A percentile compares a stretch with the other conserved stretches of the same genome.
Evolutionary conservation across 2,329 filamentous ascomycete genomes (phyloP).

Genomic region (Pleomassaria siparia): DNA sequence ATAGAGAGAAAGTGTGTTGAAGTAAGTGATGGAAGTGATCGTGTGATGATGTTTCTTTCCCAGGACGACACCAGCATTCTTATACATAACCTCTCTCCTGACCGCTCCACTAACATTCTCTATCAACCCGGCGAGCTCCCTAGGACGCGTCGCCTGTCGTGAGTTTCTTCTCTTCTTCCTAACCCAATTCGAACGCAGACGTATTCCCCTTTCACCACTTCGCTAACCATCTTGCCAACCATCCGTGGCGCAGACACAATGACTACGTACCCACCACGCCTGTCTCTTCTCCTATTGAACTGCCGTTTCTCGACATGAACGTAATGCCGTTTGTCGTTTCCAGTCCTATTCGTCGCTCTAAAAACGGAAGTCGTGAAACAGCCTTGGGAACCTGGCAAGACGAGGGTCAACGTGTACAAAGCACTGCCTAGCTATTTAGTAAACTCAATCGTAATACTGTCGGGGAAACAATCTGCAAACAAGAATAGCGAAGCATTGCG

Average conservation of each 20-base stretch:
- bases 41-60: conserved; percentile 2
- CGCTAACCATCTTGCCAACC: not conserved
- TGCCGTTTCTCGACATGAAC: not conserved
- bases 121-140: no score
- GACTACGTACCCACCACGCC: not conserved
- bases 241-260: not conserved
- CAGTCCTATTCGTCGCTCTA: not conserved
- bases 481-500: not conserved
- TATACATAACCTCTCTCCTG: conserved; percentile 1
- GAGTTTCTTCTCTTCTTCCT: not conserved
- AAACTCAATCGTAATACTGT: not conserved
- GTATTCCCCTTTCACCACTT: no score
- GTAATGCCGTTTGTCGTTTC: not conserved
- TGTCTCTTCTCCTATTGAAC: not conserved
- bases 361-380: not conserved
- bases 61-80: not conserved
- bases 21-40: conserved; percentile 1
- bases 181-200: not conserved
- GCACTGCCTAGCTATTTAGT: no score
- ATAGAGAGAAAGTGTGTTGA: not conserved
- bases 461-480: not conserved
- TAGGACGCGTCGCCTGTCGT: conserved; percentile 1
- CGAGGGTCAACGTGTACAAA: not conserved
- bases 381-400: no score
- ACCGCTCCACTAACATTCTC: not conserved